Evolutionary conservation across 2,329 filamentous ascomycete genomes (phyloP), one percentile per base, ranked within the genome.

Genomic region (Monilinia fructigena): DNA sequence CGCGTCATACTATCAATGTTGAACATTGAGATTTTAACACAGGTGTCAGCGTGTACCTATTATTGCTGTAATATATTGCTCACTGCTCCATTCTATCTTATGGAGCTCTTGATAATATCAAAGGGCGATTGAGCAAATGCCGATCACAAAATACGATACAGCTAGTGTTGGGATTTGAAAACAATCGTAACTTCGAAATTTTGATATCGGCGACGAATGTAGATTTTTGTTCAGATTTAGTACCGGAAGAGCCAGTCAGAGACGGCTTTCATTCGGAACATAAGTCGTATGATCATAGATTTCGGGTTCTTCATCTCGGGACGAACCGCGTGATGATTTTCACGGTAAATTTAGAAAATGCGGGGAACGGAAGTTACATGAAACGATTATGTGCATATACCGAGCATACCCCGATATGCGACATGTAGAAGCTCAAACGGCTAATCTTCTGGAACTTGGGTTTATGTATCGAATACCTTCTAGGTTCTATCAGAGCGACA

Each of bases 401-500:
- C 58, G 58, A 60, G 28, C 20, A 50, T 60, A 45, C 28, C 20
- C 58, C 58, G 58, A 60, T 60, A 12, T 5, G 26, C 45, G 35
- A 38, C 18, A n/a, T 50, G 28, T 18, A 50, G 18, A n/a, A n/a
- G 45, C 47, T 50, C 45, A 60, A 60, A 60, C 45, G 45, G 20
- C 58, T 50, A 60, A 60, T 60, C 45, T 50, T 50, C 28, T 48
- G 20, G 53, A 35, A 50, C 23, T 38, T 28, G 7, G 23, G 42
- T 38, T 26, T 3, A 10, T 60, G 28, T 12, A 48, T 60, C 7
- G 31, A 38, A 28, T 12, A 48, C n/a, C 56, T 38, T 35, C 14
- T 31, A 23, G 20, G 40, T 38, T 35, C 14, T 35, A 35, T 35
- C 12, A 31, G 45, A 48, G n/a, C 12, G 35, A 38, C 42, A 35